Conservation (phyloP, 768 basidiomycete species). For the Suillus bovinus region DNA sequence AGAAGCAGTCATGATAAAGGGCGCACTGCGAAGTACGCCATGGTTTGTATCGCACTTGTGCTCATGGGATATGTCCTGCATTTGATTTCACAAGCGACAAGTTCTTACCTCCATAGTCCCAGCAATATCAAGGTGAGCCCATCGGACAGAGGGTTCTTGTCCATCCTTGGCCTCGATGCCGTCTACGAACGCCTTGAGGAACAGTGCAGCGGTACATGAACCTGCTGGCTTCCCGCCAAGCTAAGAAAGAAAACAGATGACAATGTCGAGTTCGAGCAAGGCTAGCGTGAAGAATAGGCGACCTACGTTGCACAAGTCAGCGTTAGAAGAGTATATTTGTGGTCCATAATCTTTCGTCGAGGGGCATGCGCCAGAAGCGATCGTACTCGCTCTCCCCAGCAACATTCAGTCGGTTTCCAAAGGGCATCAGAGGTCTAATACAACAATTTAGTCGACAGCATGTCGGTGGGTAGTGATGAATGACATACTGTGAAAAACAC, state of each 20-base stretch:
- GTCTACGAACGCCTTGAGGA: conserved; percentile 81
- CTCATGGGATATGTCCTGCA: conserved; percentile 36
- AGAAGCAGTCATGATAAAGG: not conserved
- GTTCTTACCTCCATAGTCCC: conserved; percentile 68
- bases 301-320: conserved; percentile 69
- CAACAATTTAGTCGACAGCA: not conserved
- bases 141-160: conserved; percentile 56
- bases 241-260: conserved; percentile 35
- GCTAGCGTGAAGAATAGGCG: not conserved
- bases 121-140: conserved; percentile 90
- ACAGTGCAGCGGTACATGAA: conserved; percentile 79
- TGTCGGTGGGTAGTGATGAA: not conserved
- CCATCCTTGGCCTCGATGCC: conserved; percentile 68
- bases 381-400: conserved; percentile 79
- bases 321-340: conserved; percentile 77
- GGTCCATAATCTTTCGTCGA: conserved; percentile 79
- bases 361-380: conserved; percentile 89
- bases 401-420: conserved; percentile 63
- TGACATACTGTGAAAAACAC: conserved; percentile 71
- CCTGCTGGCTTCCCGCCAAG: conserved; percentile 74
- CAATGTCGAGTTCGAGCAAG: not conserved
- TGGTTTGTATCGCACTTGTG: not conserved
- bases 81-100: conserved; percentile 21
- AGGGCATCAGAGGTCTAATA: conserved; percentile 69
- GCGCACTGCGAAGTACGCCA: too few species aligned